Evolutionary conservation across 2,329 filamentous ascomycete genomes (phyloP).

Genomic region (Phaeosphaeriaceae sp.): DNA sequence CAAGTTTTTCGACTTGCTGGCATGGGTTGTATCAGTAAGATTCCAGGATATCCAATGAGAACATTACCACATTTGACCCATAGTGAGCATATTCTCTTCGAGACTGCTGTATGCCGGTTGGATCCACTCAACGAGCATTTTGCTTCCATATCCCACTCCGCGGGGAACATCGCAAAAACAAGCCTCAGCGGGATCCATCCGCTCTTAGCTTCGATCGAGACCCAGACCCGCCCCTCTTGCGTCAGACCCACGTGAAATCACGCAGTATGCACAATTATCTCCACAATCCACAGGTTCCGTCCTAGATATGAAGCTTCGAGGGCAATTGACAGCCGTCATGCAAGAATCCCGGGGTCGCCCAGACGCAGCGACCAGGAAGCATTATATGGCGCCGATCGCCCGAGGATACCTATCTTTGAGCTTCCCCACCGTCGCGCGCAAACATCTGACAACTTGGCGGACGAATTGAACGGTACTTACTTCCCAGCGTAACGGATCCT

Average conservation of each 20-base stretch:
- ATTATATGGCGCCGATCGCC: background rate
- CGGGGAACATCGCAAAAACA: background rate
- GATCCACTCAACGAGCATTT: background rate
- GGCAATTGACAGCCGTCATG: background rate
- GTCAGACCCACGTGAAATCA: slow-evolving; percentile 19
- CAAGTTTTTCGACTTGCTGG: slow-evolving; percentile 9
- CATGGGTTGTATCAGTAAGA: slow-evolving; percentile 10
- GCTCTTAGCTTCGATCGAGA: slow-evolving; percentile 1
- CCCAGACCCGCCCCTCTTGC: slow-evolving; percentile 7
- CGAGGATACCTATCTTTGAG: background rate
- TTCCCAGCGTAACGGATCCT: background rate
- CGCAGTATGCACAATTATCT: slow-evolving; percentile 4
- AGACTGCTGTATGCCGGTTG: too few relatives aligned
- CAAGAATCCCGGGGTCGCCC: background rate
- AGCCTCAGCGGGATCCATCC: slow-evolving; percentile 1
- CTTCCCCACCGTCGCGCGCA: background rate
- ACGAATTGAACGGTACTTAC: background rate
- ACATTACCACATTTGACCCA: background rate
- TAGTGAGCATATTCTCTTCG: background rate
- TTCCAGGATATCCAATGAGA: slow-evolving; percentile 8
- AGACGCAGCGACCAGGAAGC: background rate
- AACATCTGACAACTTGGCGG: background rate
- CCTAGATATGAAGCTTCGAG: background rate
- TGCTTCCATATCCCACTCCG: too few relatives aligned
- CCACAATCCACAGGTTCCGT: background rate